A percentile compares a stretch with the other conserved stretches of the same genome.
Evolutionary conservation across 1,284 basidiomycete genomes (phyloP).

Genomic region (Malassezia sympodialis): DNA sequence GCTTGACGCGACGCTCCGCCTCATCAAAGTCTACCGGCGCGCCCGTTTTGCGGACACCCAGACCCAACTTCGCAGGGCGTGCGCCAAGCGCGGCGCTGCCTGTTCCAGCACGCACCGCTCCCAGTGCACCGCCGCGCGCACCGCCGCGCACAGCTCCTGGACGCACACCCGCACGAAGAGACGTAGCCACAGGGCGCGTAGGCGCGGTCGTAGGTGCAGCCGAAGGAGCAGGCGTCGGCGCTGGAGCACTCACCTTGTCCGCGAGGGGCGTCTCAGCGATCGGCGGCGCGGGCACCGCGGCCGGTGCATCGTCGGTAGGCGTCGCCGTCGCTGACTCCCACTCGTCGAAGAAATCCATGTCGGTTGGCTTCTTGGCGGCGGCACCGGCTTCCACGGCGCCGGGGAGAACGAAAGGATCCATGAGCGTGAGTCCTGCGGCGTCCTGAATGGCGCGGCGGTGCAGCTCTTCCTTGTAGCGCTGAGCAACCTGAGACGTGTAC

Average conservation of each 20-base stretch:
- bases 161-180: constrained; percentile 20
- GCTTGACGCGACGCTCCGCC: constrained; percentile 38
- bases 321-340: constrained; percentile 61
- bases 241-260: constrained; percentile 13
- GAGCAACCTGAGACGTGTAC: constrained; percentile 72
- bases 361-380: constrained; percentile 44
- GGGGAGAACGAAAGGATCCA: constrained; percentile 36
- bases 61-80: constrained; percentile 33
- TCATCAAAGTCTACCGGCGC: constrained; percentile 42
- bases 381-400: constrained; percentile 51
- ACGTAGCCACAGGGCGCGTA: constrained; percentile 33
- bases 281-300: constrained; percentile 41
- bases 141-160: background rate
- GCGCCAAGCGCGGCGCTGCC: constrained; percentile 16
- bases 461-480: constrained; percentile 85
- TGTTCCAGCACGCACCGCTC: constrained; percentile 21
- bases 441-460: constrained; percentile 73
- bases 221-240: constrained; percentile 4
- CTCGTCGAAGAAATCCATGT: constrained; percentile 84
- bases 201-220: constrained; percentile 13
- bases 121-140: background rate
- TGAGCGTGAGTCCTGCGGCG: constrained; percentile 43
- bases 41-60: constrained; percentile 37
- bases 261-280: constrained; percentile 19
- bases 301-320: constrained; percentile 16